These are phyloP conservation scores for Ogataea hybrid DNA, from an alignment of 1,139 yeast genomes.

Conservation along the genomic window DNA sequence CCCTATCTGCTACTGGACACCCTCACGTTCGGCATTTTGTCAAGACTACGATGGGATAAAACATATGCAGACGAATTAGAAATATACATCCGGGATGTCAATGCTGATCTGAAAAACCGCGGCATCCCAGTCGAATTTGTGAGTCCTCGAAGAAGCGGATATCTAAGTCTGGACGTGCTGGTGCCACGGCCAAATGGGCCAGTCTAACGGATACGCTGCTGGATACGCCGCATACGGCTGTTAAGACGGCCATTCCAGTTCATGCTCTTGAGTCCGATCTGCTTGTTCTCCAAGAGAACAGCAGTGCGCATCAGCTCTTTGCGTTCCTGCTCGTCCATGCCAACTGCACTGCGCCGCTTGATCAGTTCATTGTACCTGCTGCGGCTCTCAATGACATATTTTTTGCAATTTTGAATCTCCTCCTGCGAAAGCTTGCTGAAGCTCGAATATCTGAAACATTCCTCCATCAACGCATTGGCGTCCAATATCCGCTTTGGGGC, in stretches of 20 bases:
- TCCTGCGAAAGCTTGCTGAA: conserved; percentile 69
- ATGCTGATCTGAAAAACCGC: conserved; percentile 31
- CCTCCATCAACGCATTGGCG: conserved; percentile 67
- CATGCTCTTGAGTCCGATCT: conserved; percentile 53
- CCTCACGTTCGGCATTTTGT: conserved; percentile 37
- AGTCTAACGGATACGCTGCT: conserved; percentile 28
- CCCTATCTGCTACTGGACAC: conserved; percentile 45
- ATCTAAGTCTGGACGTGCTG: conserved; percentile 57
- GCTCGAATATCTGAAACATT: conserved; percentile 49
- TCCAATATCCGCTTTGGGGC: conserved; percentile 72
- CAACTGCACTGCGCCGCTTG: conserved; percentile 33
- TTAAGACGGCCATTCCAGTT: conserved; percentile 57
- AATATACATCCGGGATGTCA: conserved; percentile 42
- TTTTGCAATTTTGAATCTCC: conserved; percentile 73
- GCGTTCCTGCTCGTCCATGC: conserved; percentile 32
- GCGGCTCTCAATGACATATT: conserved; percentile 69
- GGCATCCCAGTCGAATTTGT: conserved; percentile 41
- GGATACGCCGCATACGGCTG: conserved; percentile 46
- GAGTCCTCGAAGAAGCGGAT: conserved; percentile 57
- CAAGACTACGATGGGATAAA: conserved; percentile 28
- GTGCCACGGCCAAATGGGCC: conserved; percentile 37
- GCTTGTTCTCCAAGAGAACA: conserved; percentile 48
- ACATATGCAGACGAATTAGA: conserved; percentile 44
- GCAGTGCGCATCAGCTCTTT: conserved; percentile 38
- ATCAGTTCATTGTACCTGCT: conserved; percentile 39